A percentile compares a stretch with the other conserved stretches of the same genome.
These are phyloP conservation scores for Nectriaceae sp. DNA, from an alignment of 2,329 filamentous ascomycete species.

Conservation along the genomic window DNA sequence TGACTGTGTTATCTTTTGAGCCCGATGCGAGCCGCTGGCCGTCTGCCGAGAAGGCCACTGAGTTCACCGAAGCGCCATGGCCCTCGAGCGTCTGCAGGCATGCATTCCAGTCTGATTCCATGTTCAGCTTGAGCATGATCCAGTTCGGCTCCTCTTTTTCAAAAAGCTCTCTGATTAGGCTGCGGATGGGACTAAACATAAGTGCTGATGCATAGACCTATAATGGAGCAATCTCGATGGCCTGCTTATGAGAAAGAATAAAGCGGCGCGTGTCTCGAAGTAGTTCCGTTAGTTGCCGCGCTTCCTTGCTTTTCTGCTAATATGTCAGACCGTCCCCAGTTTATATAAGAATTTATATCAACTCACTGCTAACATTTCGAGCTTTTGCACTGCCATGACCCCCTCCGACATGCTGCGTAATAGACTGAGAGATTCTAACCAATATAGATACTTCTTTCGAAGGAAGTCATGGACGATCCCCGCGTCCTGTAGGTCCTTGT, in stretches of 20 bases:
- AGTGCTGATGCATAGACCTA: conserved; percentile 36
- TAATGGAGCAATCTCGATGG: conserved; percentile 30
- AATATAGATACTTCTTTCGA: conserved; percentile 39
- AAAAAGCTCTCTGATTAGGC: conserved; percentile 16
- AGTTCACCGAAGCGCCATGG: not conserved
- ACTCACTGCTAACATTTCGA: conserved; percentile 4
- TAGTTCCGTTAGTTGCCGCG: conserved; percentile 7
- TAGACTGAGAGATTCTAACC: conserved; percentile 45
- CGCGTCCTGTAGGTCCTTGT: conserved; percentile 13
- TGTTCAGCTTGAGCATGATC: not conserved
- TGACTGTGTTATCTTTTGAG: not conserved
- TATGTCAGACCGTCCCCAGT: not conserved
- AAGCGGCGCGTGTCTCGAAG: conserved; percentile 33
- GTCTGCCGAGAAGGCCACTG: not conserved
- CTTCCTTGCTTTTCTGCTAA: not conserved
- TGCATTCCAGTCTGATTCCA: not conserved
- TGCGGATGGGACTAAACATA: conserved; percentile 34
- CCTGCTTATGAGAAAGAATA: conserved; percentile 21
- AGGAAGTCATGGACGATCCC: conserved; percentile 35
- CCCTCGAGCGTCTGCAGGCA: not conserved
- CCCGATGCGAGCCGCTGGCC: not conserved
- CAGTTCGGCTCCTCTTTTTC: conserved; percentile 1
- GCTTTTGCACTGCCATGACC: conserved; percentile 7
- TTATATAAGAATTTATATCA: not conserved
- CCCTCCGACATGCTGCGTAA: conserved; percentile 26